Conservation (phyloP, 306 rosid genomes). For the Castanospermum australe region DNA sequence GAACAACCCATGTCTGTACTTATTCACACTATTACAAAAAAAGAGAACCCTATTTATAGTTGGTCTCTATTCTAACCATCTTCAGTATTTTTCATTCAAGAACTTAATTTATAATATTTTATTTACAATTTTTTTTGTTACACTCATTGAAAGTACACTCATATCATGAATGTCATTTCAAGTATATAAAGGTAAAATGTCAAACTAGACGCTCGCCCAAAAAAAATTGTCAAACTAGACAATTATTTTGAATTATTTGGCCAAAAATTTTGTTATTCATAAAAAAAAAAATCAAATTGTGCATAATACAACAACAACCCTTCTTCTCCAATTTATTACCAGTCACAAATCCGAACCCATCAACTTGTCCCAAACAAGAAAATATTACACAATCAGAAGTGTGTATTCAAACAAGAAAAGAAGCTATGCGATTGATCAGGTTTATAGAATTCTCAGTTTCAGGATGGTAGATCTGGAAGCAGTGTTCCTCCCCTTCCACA, state of each 20-base stretch:
- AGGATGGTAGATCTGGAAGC: conserved; percentile 37
- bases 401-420: conserved; percentile 37
- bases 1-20: no score
- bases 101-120: no score
- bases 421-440: conserved; percentile 38
- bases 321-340: neutral
- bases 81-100: no score
- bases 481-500: conserved; percentile 44
- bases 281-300: neutral
- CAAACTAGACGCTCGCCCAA: no score
- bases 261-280: neutral
- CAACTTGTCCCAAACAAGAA: neutral
- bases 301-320: neutral
- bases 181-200: neutral
- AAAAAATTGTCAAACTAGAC: no score
- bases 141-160: neutral
- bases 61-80: no score
- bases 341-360: neutral
- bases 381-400: neutral
- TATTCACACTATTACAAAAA: no score
- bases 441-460: conserved; percentile 36
- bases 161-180: neutral
- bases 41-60: no score
- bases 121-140: no score
- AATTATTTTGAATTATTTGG: neutral